Evolutionary conservation across 139 green algal genomes (phyloP).

Genomic region (Ettlia oleoabundans): DNA sequence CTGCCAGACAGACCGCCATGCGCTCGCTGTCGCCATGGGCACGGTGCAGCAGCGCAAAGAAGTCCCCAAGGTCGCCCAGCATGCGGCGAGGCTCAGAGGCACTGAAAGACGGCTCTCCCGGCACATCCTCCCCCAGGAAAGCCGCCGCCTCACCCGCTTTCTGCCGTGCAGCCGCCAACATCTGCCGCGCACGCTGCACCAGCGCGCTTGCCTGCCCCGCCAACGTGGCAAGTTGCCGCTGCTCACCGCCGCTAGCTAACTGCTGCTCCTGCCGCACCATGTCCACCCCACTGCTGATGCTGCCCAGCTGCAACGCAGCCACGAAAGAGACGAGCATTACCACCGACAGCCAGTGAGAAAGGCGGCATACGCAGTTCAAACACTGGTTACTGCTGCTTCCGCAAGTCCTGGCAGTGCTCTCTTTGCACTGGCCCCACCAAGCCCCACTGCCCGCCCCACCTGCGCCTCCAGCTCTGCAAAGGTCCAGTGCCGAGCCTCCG

Average conservation of each 20-base stretch:
- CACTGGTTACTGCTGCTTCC: no score
- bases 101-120: neutral
- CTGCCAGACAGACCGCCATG: conserved; percentile 28
- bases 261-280: conserved; percentile 21
- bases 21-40: conserved; percentile 21
- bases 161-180: conserved; percentile 16
- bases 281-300: conserved; percentile 4
- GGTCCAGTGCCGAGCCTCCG: neutral
- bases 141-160: neutral
- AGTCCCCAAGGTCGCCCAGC: conserved; percentile 23
- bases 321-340: neutral
- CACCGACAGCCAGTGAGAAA: no score
- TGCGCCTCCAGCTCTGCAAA: conserved; percentile 29
- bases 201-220: conserved; percentile 10
- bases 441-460: conserved; percentile 4
- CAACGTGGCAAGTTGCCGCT: neutral
- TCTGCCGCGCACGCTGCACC: conserved; percentile 6
- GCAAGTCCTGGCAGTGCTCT: no score
- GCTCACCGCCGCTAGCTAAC: conserved; percentile 1
- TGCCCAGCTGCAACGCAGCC: neutral
- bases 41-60: conserved; percentile 16
- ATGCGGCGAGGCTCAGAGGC: conserved; percentile 14
- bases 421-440: no score
- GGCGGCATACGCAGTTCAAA: no score
- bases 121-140: conserved; percentile 23